phyloP scores from a whole-genome alignment of 176 grass and related monocot genomes.

The Elaeis guineensis region DNA sequence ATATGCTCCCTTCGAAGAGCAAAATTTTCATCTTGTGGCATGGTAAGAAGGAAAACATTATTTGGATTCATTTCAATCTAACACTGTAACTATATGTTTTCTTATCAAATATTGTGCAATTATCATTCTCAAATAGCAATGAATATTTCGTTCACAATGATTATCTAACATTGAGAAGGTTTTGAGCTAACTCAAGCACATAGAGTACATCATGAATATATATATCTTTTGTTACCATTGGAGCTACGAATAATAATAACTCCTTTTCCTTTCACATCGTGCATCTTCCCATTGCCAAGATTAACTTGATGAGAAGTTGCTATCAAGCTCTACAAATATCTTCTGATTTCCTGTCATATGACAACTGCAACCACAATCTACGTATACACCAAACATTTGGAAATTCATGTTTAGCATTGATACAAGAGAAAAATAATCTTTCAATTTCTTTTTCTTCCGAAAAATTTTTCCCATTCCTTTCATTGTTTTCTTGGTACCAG shows the following conservation, averaged over 20 bases:
- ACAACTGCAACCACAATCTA: slow-evolving; percentile 6
- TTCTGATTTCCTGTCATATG: slow-evolving; percentile 5
- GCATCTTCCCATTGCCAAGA: slow-evolving; percentile 6
- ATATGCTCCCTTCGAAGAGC: no score
- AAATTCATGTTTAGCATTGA: not conserved
- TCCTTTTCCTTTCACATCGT: slow-evolving; percentile 9
- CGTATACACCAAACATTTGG: not conserved
- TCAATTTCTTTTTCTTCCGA: not conserved
- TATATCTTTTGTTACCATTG: not conserved
- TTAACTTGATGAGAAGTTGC: not conserved
- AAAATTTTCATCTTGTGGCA: no score
- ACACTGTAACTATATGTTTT: not conserved
- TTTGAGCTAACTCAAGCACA: slow-evolving; percentile 2
- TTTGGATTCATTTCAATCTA: no score
- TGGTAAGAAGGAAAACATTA: no score
- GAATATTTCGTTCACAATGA: not conserved
- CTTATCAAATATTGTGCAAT: not conserved
- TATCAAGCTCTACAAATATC: not conserved
- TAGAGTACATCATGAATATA: slow-evolving; percentile 7
- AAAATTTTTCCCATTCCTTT: not conserved
- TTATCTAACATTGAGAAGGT: slow-evolving; percentile 5
- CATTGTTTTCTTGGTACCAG: not conserved
- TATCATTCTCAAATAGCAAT: not conserved
- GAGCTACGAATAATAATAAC: not conserved
- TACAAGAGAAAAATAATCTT: not conserved